A percentile compares a stretch with the other conserved stretches of the same genome.
These are phyloP conservation scores for Spergularia bocconei DNA, from an alignment of 148 eudicot species.

Conservation along the genomic window DNA sequence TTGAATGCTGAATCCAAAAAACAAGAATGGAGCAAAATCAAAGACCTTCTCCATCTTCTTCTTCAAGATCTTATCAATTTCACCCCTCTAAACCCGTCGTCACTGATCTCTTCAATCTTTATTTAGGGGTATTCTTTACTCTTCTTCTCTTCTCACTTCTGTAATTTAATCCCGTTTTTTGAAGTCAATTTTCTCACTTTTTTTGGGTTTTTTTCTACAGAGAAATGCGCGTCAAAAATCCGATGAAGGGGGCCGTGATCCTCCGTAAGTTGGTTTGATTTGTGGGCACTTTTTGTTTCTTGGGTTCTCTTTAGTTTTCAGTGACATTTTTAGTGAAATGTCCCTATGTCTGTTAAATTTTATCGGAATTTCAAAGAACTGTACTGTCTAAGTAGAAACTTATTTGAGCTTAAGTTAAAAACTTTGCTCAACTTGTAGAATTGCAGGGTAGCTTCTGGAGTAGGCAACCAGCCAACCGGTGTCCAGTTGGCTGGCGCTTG, in stretches of 20 bases:
- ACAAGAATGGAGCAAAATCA: conserved; percentile 50
- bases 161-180: background rate
- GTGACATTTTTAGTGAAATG: too few species aligned
- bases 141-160: background rate
- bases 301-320: too few species aligned
- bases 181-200: background rate
- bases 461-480: too few species aligned
- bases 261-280: conserved; percentile 59
- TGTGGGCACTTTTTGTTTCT: background rate
- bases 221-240: conserved; percentile 54
- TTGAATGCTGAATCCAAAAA: background rate
- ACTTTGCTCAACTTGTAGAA: too few species aligned
- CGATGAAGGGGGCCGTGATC: conserved; percentile 61
- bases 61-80: conserved; percentile 53
- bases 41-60: conserved; percentile 39
- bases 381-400: too few species aligned
- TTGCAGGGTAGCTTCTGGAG: too few species aligned
- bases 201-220: conserved; percentile 36
- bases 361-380: too few species aligned
- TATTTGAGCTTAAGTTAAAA: too few species aligned
- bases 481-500: too few species aligned
- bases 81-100: conserved; percentile 71
- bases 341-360: too few species aligned
- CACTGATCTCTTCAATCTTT: conserved; percentile 79
- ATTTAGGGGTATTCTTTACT: conserved; percentile 52